Conservation (phyloP, 148 eudicot species). For the Rhododendron mucronatum region DNA sequence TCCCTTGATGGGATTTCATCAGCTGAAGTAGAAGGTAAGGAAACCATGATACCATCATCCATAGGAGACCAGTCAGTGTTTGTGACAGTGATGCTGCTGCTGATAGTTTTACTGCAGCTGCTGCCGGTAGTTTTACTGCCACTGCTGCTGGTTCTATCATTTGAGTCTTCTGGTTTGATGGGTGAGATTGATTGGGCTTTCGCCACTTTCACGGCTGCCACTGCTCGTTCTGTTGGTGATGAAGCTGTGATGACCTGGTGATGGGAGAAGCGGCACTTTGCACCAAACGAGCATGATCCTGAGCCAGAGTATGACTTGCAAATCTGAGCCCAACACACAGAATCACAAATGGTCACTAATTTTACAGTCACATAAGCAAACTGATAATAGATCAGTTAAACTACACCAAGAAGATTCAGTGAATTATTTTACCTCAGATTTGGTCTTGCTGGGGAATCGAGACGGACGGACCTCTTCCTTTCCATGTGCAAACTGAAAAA, state of each 20-base stretch:
- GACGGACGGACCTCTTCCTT: slow-evolving; percentile 47
- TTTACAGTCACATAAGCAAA: not conserved
- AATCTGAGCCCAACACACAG: slow-evolving; percentile 16
- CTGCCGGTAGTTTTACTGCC: not conserved
- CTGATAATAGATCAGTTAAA: not conserved
- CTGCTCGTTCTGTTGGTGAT: slow-evolving; percentile 7
- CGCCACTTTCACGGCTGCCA: not conserved
- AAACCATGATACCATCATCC: slow-evolving; percentile 52
- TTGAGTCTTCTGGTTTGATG: not conserved
- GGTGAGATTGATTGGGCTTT: slow-evolving; percentile 1
- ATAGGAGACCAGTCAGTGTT: slow-evolving; percentile 51
- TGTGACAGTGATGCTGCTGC: not conserved
- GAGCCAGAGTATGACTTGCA: slow-evolving; percentile 27
- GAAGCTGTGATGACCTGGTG: slow-evolving; percentile 12
- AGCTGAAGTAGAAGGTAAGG: slow-evolving; percentile 27
- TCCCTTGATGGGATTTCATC: slow-evolving; percentile 30
- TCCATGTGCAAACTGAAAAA: slow-evolving; percentile 51
- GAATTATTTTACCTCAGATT: slow-evolving; percentile 29
- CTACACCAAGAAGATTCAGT: not conserved
- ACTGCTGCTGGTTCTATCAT: not conserved
- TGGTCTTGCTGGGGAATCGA: slow-evolving; percentile 28
- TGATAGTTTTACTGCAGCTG: not conserved
- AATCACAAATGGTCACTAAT: not conserved
- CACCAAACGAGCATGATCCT: slow-evolving; percentile 32
- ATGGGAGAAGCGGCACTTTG: slow-evolving; percentile 23